These are phyloP conservation scores for Verticillium nubilum DNA, from an alignment of 2,329 filamentous ascomycete species.

Conservation along the genomic window DNA sequence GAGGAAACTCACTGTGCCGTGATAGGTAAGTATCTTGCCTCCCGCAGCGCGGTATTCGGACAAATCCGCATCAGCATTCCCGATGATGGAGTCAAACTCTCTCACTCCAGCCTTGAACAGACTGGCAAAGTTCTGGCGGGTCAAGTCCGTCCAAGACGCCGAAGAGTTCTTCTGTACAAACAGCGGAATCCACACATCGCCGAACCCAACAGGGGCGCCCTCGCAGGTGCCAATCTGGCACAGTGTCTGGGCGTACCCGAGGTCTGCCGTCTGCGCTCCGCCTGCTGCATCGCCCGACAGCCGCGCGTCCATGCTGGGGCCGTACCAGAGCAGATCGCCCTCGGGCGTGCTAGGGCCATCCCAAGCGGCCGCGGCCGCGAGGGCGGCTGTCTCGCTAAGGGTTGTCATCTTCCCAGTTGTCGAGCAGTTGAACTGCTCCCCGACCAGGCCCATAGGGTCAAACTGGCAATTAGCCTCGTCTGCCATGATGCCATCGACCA, in stretches of 20 bases:
- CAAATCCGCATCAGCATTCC: conserved; percentile 21
- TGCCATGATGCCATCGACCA: conserved; percentile 37
- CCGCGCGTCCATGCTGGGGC: neutral
- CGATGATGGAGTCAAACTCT: conserved; percentile 15
- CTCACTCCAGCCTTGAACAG: conserved; percentile 12
- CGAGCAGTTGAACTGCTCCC: conserved; percentile 5
- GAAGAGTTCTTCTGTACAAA: conserved; percentile 29
- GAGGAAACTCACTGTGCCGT: conserved; percentile 24
- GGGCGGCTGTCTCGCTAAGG: conserved; percentile 19
- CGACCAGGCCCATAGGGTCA: conserved; percentile 1
- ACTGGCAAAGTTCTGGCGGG: conserved; percentile 2
- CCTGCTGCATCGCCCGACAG: no score
- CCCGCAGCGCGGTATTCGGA: conserved; percentile 26
- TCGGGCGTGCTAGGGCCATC: neutral
- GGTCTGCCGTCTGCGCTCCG: neutral
- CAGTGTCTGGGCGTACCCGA: conserved; percentile 8
- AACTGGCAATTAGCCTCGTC: conserved; percentile 7
- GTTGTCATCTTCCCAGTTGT: conserved; percentile 16
- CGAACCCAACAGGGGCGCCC: conserved; percentile 12
- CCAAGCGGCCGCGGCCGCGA: conserved; percentile 1
- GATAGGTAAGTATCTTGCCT: conserved; percentile 39
- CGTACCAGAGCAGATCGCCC: conserved; percentile 1
- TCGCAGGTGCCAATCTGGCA: neutral
- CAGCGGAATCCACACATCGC: conserved; percentile 27
- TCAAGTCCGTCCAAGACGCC: neutral